These are phyloP conservation scores for Ophiostoma australiae DNA, from an alignment of 2,329 filamentous ascomycete genomes.

Conservation along the genomic window DNA sequence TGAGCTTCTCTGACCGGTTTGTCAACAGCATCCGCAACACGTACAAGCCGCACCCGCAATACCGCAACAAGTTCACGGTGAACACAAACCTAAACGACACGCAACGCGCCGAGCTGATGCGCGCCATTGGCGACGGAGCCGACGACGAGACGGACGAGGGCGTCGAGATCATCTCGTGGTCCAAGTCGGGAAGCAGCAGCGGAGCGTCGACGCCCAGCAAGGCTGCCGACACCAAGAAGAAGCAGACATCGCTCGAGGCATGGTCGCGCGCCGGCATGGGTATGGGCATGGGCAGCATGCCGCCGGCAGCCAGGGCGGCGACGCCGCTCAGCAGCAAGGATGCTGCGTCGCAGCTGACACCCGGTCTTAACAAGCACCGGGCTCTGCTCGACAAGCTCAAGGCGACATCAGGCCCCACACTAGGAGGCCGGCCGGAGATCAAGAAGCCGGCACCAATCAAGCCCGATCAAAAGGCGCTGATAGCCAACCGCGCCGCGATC, in stretches of 20 bases:
- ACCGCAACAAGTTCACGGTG: slow-evolving; percentile 52
- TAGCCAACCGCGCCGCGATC: slow-evolving; percentile 51
- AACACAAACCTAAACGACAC: slow-evolving; percentile 75
- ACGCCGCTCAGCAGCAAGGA: slow-evolving; percentile 41
- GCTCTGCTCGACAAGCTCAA: slow-evolving; percentile 46
- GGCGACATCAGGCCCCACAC: slow-evolving; percentile 28
- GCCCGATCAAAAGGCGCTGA: slow-evolving; percentile 37
- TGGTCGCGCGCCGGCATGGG: slow-evolving; percentile 25
- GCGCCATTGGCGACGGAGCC: slow-evolving; percentile 56
- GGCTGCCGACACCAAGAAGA: slow-evolving; percentile 30
- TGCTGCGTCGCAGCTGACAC: slow-evolving; percentile 43
- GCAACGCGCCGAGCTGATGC: slow-evolving; percentile 77
- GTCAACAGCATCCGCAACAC: slow-evolving; percentile 57
- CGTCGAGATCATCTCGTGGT: slow-evolving; percentile 36
- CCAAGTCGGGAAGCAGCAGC: slow-evolving; percentile 9
- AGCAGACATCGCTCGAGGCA: slow-evolving; percentile 29
- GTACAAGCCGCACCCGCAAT: slow-evolving; percentile 55
- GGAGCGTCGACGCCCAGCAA: background rate
- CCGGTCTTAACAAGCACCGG: slow-evolving; percentile 42
- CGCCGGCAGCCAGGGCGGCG: background rate
- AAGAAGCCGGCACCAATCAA: slow-evolving; percentile 40
- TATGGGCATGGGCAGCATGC: background rate
- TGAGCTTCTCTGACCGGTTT: slow-evolving; percentile 58
- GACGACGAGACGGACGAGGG: slow-evolving; percentile 32
- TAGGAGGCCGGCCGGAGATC: background rate